Base-by-base conservation (phyloP, 2,329 filamentous ascomycete species). In the Kalaharituber pfeilii region DNA sequence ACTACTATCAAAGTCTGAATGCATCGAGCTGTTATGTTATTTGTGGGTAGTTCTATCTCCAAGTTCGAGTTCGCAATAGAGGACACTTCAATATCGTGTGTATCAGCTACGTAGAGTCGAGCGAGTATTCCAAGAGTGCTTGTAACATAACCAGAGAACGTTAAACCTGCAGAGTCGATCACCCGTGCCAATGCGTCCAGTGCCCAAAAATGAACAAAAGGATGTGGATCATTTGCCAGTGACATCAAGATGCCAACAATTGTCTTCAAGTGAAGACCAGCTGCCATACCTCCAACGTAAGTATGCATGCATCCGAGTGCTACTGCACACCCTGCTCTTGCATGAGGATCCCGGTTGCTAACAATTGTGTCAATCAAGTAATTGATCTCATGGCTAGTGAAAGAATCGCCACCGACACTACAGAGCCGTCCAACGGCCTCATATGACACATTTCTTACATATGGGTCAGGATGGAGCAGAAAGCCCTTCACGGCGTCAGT, bases 171-270 rank as follows among this genome's bases (percentile, higher is more conserved):
- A 9, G 89, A 91, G 64, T 95, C 89, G 2, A 89, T 84, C 11
- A 94, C 87, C 52, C 84, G 75, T 1, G 85, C 82, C 27, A 98
- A 69, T 8, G 86, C 89, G 66, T 95, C 87, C 45, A 98, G 72
- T 2, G 93, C 89, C 87, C 88, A 96, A 66, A 89, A 94, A 68
- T 98, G 91, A 7, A 98, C 91, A 0, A 85, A 81, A 0, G 91
- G 88, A 66, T 98, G 91, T 20, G 89, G 86, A 65, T 98, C 91
- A 62, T 88, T 94, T 67, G 87, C 89, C 8, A 98, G 75, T 6
- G 91, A 96, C 84, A 96, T 94, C n/a, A 98, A 72, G 36, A 98
- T 93, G 18, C 89, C 84, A n/a, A 95, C 77, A 50, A 98, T 95
- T 1, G 87, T 95, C 71, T 96, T 96, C 51, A 98, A 75, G 66